A percentile compares a stretch with the other conserved stretches of the same genome.
Conservation (phyloP, 108 stramenopile species). For the Skeletonema costatum region DNA sequence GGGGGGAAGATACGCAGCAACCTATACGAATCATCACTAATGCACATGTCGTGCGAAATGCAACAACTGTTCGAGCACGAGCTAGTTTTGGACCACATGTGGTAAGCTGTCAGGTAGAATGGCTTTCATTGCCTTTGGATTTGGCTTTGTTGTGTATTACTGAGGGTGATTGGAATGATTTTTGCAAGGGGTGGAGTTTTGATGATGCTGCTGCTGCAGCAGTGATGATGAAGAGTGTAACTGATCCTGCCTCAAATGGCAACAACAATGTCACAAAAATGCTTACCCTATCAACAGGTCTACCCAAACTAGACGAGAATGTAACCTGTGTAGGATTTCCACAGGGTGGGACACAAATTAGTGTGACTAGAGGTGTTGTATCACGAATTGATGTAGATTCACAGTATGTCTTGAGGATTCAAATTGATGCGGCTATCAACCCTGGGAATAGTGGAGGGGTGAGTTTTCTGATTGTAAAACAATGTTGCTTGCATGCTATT, state of each 20-base stretch:
- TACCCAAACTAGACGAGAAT: slow-evolving; percentile 64
- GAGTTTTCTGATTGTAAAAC: neutral
- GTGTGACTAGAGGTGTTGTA: slow-evolving; percentile 71
- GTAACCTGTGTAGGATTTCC: slow-evolving; percentile 78
- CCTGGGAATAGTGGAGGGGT: slow-evolving; percentile 64
- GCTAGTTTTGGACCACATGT: slow-evolving; percentile 40
- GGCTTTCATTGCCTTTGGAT: slow-evolving; percentile 52
- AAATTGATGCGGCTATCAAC: slow-evolving; percentile 79
- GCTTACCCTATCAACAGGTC: slow-evolving; percentile 14
- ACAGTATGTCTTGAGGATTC: slow-evolving; percentile 58
- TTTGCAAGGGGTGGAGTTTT: slow-evolving; percentile 36
- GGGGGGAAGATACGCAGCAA: neutral
- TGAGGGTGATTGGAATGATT: slow-evolving; percentile 43
- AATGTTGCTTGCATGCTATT: neutral
- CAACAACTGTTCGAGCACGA: slow-evolving; percentile 54
- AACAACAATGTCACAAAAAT: neutral
- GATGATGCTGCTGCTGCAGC: neutral
- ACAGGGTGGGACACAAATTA: slow-evolving; percentile 60
- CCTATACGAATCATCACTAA: slow-evolving; percentile 64
- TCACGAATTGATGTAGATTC: slow-evolving; percentile 63
- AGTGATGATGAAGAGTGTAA: neutral
- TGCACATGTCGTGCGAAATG: slow-evolving; percentile 70
- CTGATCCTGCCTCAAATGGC: neutral
- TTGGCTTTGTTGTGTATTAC: slow-evolving; percentile 44
- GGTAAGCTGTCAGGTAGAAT: slow-evolving; percentile 46